These are phyloP conservation scores for Dactylellina leptospora DNA, from an alignment of 2,329 filamentous ascomycete species.

Conservation along the genomic window DNA sequence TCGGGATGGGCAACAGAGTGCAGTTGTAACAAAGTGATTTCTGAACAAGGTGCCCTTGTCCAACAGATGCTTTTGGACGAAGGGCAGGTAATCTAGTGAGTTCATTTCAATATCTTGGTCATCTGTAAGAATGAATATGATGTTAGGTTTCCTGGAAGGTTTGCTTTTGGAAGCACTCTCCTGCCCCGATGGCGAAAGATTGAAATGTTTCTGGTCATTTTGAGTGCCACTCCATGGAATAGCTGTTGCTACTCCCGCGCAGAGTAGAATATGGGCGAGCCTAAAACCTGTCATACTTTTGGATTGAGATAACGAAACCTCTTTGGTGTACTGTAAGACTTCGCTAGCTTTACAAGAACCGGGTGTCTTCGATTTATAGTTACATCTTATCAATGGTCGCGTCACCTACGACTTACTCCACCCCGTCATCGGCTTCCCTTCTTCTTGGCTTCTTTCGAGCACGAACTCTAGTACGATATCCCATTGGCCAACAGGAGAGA, in stretches of 20 bases:
- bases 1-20: slow-evolving; percentile 74
- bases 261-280: slow-evolving; percentile 27
- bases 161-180: slow-evolving; percentile 49
- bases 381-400: slow-evolving; percentile 5
- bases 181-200: not conserved
- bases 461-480: slow-evolving; percentile 6
- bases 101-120: slow-evolving; percentile 72
- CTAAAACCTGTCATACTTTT: slow-evolving; percentile 11
- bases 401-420: not conserved
- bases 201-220: slow-evolving; percentile 29
- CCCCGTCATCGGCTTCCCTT: slow-evolving; percentile 23
- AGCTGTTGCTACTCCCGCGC: slow-evolving; percentile 35
- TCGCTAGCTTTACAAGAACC: not conserved
- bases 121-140: slow-evolving; percentile 74
- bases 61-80: slow-evolving; percentile 67
- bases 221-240: slow-evolving; percentile 17
- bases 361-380: slow-evolving; percentile 22
- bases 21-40: slow-evolving; percentile 73
- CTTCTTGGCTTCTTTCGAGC: not conserved
- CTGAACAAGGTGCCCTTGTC: slow-evolving; percentile 69
- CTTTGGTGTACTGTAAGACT: not conserved
- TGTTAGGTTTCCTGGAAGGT: slow-evolving; percentile 63
- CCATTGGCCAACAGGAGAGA: slow-evolving; percentile 33
- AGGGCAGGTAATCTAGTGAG: slow-evolving; percentile 70
- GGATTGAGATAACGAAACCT: not conserved